Evolutionary conservation across 108 stramenopile genomes (phyloP), one percentile per base, ranked within the genome.

Genomic region (Cyclotella sp.): DNA sequence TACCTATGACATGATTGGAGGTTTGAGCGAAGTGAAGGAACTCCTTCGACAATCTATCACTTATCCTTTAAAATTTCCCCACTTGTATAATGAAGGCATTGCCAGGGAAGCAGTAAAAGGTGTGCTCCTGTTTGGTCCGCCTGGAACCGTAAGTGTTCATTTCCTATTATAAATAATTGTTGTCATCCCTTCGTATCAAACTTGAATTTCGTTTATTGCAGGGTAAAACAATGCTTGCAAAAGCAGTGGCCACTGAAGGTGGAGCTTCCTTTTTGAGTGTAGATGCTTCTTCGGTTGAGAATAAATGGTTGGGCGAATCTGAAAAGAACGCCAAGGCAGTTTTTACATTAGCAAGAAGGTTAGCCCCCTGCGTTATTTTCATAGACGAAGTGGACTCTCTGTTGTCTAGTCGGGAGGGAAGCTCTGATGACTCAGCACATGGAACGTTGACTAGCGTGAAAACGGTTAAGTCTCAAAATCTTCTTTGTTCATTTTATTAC

Each of bases 241-340:
- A 98, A 81, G 98, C 98, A 26, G 97, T 99, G 13, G 98, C 98
- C 6, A 99, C 98, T 9, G 98, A 98, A 83, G 97, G 97, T 16
- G 98, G 98, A 3, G 97, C 97, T 5, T 96, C 94, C 39, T 99
- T 99, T 67, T 85, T 99, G 39, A 91, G 92, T 70, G 94, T 99
- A 13, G 97, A 98, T 78, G 97, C 98, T 24, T 96, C 95, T 26
- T 94, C 95, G 46, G 95, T 99, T 45, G 97, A 97, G 84, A 98
- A 97, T 85, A 99, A 99, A 72, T 99, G 97, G 97, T 88, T 99
- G 19, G 97, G 97, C 28, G 98, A 98, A 72, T 95, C 93, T 22
- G 98, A 99, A 85, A 99, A 99, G 82, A 98, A 99, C 85, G 97
- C 97, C 28, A 95, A 97, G 75, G 98, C 98, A n/a, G 97, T 99